phyloP scores from a whole-genome alignment of 768 basidiomycete genomes.

The Leccinum uliginosum region DNA sequence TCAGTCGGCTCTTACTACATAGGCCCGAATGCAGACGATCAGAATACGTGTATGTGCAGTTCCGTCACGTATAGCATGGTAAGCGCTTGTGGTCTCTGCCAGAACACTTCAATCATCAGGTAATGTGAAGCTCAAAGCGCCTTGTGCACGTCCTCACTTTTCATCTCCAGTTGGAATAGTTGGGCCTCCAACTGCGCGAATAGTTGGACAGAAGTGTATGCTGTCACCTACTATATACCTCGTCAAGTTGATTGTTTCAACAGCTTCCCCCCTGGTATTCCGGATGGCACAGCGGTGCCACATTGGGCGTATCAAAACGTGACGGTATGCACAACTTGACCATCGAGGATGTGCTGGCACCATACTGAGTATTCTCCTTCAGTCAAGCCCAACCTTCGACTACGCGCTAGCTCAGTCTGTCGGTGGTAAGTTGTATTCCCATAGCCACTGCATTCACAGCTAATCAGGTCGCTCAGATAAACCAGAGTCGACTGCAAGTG shows the following conservation, averaged over 20 bases:
- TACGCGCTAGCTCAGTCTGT: conserved; percentile 32
- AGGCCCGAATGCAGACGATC: conserved; percentile 29
- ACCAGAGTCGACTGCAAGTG: conserved; percentile 43
- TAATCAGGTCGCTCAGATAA: conserved; percentile 25
- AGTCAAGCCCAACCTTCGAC: conserved; percentile 40
- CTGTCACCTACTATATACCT: background rate
- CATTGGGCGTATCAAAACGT: conserved; percentile 63
- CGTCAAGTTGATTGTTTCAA: background rate
- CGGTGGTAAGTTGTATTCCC: conserved; percentile 18
- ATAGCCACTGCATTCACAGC: background rate
- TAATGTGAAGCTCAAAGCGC: conserved; percentile 14
- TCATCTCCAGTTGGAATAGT: conserved; percentile 41
- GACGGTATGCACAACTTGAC: conserved; percentile 30
- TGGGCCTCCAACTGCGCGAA: conserved; percentile 53
- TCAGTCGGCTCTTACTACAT: conserved; percentile 29
- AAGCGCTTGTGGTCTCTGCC: conserved; percentile 57
- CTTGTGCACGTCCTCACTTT: background rate
- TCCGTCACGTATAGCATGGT: conserved; percentile 53
- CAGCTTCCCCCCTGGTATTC: conserved; percentile 49
- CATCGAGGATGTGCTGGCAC: background rate
- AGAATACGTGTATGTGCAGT: conserved; percentile 47
- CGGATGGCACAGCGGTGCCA: conserved; percentile 46
- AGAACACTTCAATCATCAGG: conserved; percentile 39
- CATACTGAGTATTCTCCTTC: conserved; percentile 2
- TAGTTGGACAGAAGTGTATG: too few relatives aligned